These are phyloP conservation scores for Debaryomyces subglobosus DNA, from an alignment of 1,139 yeast species.

Conservation along the genomic window DNA sequence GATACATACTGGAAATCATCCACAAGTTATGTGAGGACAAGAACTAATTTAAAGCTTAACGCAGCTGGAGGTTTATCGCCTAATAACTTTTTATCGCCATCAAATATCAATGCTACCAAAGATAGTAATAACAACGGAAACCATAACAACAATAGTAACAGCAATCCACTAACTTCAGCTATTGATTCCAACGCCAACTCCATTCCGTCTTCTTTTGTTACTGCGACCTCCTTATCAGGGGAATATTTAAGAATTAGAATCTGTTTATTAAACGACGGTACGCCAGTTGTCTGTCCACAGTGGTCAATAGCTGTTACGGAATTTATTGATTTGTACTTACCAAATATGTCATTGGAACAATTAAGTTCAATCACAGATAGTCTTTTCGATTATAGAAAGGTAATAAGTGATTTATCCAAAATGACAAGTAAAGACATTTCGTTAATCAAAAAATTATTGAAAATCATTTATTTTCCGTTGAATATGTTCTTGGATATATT, in stretches of 20 bases:
- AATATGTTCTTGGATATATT: slow-evolving; percentile 58
- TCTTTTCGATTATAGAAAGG: slow-evolving; percentile 46
- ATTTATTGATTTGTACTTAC: slow-evolving; percentile 57
- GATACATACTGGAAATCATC: slow-evolving; percentile 98
- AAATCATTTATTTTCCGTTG: slow-evolving; percentile 59
- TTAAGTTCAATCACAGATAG: slow-evolving; percentile 45
- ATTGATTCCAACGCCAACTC: slow-evolving; percentile 22
- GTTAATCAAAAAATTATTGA: slow-evolving; percentile 43
- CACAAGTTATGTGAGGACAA: slow-evolving; percentile 43
- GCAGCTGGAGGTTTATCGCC: slow-evolving; percentile 50
- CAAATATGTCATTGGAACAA: slow-evolving; percentile 47
- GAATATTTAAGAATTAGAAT: slow-evolving; percentile 73
- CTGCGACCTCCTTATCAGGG: slow-evolving; percentile 89
- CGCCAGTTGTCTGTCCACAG: slow-evolving; percentile 80
- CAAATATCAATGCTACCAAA: slow-evolving; percentile 20
- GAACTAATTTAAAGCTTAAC: slow-evolving; percentile 33
- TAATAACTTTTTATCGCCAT: slow-evolving; percentile 40
- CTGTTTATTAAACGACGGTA: slow-evolving; percentile 77
- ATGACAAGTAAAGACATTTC: slow-evolving; percentile 43
- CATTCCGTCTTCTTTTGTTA: slow-evolving; percentile 70
- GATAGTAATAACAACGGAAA: slow-evolving; percentile 11
- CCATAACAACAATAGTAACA: slow-evolving; percentile 11
- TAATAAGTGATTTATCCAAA: slow-evolving; percentile 42
- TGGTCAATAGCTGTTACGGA: slow-evolving; percentile 63
- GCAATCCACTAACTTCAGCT: slow-evolving; percentile 20